Conservation (phyloP, 1,284 basidiomycete species). For the Mycena citricolor region DNA sequence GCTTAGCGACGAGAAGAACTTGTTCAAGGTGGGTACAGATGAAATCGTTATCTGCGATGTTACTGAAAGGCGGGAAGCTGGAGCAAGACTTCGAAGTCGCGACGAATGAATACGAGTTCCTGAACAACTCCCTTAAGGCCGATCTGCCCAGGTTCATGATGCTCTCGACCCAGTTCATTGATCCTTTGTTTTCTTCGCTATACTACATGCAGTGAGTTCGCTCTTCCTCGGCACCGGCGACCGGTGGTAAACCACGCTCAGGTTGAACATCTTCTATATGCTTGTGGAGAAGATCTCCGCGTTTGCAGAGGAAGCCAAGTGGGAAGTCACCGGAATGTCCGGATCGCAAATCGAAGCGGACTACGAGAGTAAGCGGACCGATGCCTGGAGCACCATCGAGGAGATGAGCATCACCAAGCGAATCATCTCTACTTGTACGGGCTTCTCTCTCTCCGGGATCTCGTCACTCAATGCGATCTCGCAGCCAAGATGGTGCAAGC, state of each 20-base stretch:
- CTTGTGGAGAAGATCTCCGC: slow-evolving; percentile 90
- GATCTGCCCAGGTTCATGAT: slow-evolving; percentile 93
- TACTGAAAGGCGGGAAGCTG: slow-evolving; percentile 67
- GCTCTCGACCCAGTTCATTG: slow-evolving; percentile 87
- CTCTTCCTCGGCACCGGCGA: slow-evolving; percentile 7
- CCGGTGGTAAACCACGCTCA: slow-evolving; percentile 31
- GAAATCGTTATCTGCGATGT: no score
- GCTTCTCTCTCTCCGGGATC: not conserved
- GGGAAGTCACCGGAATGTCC: slow-evolving; percentile 65
- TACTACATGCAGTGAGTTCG: slow-evolving; percentile 98
- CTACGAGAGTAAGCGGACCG: slow-evolving; percentile 79
- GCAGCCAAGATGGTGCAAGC: slow-evolving; percentile 66
- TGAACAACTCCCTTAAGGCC: slow-evolving; percentile 89
- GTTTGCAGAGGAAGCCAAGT: slow-evolving; percentile 81
- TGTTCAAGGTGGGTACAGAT: slow-evolving; percentile 75
- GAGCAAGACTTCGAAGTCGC: slow-evolving; percentile 98
- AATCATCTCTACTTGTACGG: slow-evolving; percentile 79
- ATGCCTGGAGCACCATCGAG: slow-evolving; percentile 77
- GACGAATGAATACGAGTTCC: slow-evolving; percentile 94
- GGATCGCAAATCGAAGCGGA: slow-evolving; percentile 74
- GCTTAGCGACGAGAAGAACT: slow-evolving; percentile 89
- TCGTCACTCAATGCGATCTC: slow-evolving; percentile 12
- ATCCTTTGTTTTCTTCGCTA: slow-evolving; percentile 96
- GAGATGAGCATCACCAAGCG: slow-evolving; percentile 78
- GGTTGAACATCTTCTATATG: slow-evolving; percentile 91